Base-by-base conservation (phyloP, 805 yeast species). In the Candida awuae region DNA sequence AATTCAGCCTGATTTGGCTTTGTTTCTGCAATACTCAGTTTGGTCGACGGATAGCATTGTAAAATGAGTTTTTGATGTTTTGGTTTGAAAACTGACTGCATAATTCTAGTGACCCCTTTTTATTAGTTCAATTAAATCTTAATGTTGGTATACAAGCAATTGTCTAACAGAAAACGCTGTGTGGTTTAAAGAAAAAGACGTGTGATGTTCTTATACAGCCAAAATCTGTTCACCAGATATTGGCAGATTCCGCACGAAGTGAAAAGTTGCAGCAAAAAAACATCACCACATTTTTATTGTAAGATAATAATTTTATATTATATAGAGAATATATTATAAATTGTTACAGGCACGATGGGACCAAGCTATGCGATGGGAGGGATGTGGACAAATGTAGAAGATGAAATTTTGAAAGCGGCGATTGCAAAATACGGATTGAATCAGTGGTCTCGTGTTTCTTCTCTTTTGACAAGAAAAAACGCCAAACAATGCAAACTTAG, bases 391-490 rank as follows among this genome's bases (percentile, higher is more conserved):
- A 80, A 84, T 53, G 73, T 73, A 3, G 82, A 72, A 47, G 98
- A 92, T 59, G 90, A 86, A 58, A 81, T 92, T 32, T 65, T 90
- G 31, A 79, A 80, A 47, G 95, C 96, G 0, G 96, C 96, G 1
- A 84, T 92, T 2, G 73, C 92, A 29, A 92, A 90, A 55, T 90
- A 90, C 58, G 98, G 98, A 0, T 66, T 87, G 15, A 87, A 84
- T 50, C 96, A 92, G 53, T 90, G 98, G 98, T 72, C 92, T 12
- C 73, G 96, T 36, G 90, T 90, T 4, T 83, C 95, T 1, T 86
- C 97, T 1, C 67, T 90, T 32, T 63, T 90, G 26, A 80, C 85
- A 6, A 77, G 83, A 55, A 90, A 90, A 59, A 80, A 87, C 2
- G 94, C 97, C 4, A 79, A 77, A 53, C 97, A 92, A 56, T 90